Percentiles rank a stretch among this genome's conserved stretches.
Evolutionary conservation across 1,139 yeast genomes (phyloP).

Genomic region (Yamadazyma membranifaciens): DNA sequence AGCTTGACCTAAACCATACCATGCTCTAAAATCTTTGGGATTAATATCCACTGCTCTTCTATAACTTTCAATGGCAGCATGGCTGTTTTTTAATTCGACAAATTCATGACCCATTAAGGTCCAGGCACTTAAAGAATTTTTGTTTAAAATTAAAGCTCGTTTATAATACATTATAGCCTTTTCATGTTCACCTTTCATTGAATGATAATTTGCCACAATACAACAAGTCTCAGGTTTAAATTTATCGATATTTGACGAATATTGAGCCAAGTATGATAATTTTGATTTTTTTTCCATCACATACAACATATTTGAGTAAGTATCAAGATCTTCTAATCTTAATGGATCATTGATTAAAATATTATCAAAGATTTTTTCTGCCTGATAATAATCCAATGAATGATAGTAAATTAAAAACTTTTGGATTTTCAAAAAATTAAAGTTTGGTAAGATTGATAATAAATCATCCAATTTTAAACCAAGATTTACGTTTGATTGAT

Average conservation of each 20-base stretch:
- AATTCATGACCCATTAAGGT: conserved; percentile 99
- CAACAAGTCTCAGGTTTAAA: conserved; percentile 96
- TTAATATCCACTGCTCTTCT: conserved; percentile 90
- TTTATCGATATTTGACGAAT: conserved; percentile 78
- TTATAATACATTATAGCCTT: conserved; percentile 91
- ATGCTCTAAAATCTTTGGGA: conserved; percentile 88
- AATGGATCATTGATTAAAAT: conserved; percentile 78
- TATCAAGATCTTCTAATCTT: conserved; percentile 85
- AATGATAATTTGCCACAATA: conserved; percentile 89
- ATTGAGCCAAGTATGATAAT: conserved; percentile 82
- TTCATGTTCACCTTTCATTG: conserved; percentile 90
- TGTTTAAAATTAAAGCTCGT: conserved; percentile 79
- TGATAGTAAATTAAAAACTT: conserved; percentile 80
- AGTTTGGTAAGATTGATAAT: conserved; percentile 59
- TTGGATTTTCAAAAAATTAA: conserved; percentile 74
- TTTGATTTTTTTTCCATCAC: conserved; percentile 90
- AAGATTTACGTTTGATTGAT: conserved; percentile 59
- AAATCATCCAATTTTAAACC: conserved; percentile 46
- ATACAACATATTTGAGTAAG: conserved; percentile 87
- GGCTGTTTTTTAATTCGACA: conserved; percentile 92
- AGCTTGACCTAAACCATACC: conserved; percentile 99
- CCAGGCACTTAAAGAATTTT: conserved; percentile 90
- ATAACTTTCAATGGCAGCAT: conserved; percentile 96
- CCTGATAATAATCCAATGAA: conserved; percentile 72
- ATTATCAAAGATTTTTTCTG: conserved; percentile 77